phyloP scores from a whole-genome alignment of 441 rosid species.

The Populus tomentosa region DNA sequence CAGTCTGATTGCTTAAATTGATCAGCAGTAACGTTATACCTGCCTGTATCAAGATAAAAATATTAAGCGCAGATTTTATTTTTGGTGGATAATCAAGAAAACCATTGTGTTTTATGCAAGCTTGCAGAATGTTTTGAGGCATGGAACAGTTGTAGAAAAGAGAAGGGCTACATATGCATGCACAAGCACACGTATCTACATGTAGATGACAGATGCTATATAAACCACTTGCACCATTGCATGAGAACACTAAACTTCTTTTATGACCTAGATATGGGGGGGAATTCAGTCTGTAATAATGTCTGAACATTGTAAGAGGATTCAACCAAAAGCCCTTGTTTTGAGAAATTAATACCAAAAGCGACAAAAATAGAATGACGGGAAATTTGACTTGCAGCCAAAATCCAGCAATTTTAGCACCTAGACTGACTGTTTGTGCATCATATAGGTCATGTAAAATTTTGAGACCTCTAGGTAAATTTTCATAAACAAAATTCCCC shows the following conservation, averaged over 20 bases:
- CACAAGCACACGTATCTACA: neutral
- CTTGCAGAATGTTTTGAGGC: neutral
- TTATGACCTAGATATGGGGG: no score
- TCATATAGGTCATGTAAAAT: no score
- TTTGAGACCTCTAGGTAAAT: no score
- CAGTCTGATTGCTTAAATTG: conserved; percentile 71
- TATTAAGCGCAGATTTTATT: neutral
- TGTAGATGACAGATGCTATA: neutral
- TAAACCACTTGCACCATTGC: neutral
- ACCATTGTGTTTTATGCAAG: neutral
- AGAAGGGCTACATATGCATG: no score
- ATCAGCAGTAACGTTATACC: conserved; percentile 82
- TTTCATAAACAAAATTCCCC: no score
- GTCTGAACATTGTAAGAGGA: neutral
- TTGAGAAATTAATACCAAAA: no score
- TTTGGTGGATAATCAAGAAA: neutral
- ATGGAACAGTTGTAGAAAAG: neutral
- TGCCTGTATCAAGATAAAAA: conserved; percentile 33
- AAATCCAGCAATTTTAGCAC: no score
- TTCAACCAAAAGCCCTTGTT: neutral
- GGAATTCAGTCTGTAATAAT: neutral
- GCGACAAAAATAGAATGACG: no score
- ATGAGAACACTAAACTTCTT: neutral
- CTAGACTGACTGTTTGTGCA: no score
- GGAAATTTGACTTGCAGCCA: no score